Evolutionary conservation across 345 rosid genomes (phyloP).

Genomic region (Lepidium africanum): DNA sequence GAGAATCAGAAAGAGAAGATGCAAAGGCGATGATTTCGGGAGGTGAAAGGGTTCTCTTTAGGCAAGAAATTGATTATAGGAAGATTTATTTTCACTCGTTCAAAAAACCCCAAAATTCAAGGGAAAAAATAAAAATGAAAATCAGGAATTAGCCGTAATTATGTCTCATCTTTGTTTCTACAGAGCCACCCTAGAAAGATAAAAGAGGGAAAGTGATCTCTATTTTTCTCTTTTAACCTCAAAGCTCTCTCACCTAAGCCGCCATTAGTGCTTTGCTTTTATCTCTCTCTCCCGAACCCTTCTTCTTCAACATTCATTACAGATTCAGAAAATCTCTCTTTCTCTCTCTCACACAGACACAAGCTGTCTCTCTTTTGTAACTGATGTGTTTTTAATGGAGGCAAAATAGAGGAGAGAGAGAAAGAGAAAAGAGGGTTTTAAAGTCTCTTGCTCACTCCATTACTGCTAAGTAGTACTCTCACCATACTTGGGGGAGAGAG

Average conservation of each 20-base stretch:
- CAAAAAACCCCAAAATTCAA: not conserved
- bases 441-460: conserved; percentile 28
- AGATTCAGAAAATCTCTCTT: conserved; percentile 17
- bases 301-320: conserved; percentile 27
- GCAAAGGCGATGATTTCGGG: conserved; percentile 24
- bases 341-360: not conserved
- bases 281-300: not conserved
- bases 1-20: conserved; percentile 25
- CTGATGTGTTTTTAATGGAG: conserved; percentile 31
- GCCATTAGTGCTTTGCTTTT: conserved; percentile 18
- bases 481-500: conserved; percentile 22
- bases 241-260: conserved; percentile 25
- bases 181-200: conserved; percentile 28
- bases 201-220: not conserved
- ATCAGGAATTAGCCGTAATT: conserved; percentile 14
- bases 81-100: not conserved
- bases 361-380: conserved; percentile 10
- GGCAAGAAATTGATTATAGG: conserved; percentile 17
- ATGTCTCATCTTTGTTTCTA: conserved; percentile 8
- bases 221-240: conserved; percentile 1
- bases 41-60: conserved; percentile 12
- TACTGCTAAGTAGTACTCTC: conserved; percentile 30
- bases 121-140: not conserved
- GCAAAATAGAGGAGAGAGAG: conserved; percentile 5
- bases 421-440: not conserved